Evolutionary conservation across 495 filamentous ascomycete species (phyloP).

Genomic region (Lophiotrema nucula): DNA sequence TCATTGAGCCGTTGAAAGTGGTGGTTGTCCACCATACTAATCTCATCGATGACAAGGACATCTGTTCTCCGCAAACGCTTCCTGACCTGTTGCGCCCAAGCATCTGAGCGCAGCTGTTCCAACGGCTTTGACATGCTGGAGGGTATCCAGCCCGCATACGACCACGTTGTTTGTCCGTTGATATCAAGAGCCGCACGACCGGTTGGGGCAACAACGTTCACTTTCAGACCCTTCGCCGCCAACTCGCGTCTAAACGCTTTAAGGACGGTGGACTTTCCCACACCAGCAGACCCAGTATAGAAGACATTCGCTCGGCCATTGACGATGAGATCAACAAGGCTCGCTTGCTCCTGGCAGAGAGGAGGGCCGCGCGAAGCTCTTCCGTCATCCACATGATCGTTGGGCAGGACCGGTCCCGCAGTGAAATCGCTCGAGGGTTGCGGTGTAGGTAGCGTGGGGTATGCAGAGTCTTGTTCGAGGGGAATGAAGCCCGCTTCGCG

Average conservation of each 20-base stretch:
- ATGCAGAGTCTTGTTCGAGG: slow-evolving; percentile 45
- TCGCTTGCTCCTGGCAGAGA: slow-evolving; percentile 50
- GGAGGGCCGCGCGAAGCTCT: no score
- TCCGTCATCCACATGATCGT: no score
- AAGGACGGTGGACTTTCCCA: slow-evolving; percentile 58
- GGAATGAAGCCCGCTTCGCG: no score
- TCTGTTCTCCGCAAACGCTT: slow-evolving; percentile 42
- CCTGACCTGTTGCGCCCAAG: neutral
- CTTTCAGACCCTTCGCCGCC: slow-evolving; percentile 33
- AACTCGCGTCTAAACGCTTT: slow-evolving; percentile 47
- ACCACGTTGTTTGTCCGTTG: slow-evolving; percentile 53
- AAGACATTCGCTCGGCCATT: slow-evolving; percentile 57
- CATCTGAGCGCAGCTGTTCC: slow-evolving; percentile 12
- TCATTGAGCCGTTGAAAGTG: slow-evolving; percentile 53
- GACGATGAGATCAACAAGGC: slow-evolving; percentile 50
- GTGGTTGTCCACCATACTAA: slow-evolving; percentile 52
- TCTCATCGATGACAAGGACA: slow-evolving; percentile 47
- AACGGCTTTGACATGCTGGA: slow-evolving; percentile 32
- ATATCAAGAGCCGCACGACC: slow-evolving; percentile 54
- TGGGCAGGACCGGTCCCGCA: no score
- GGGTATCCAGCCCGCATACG: slow-evolving; percentile 54
- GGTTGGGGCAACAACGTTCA: slow-evolving; percentile 57
- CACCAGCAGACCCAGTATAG: slow-evolving; percentile 61
- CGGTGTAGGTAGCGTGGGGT: slow-evolving; percentile 47
- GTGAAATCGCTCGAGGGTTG: no score